These are phyloP conservation scores for Nicotiana rustica DNA, from an alignment of 305 asterid genomes.

Conservation along the genomic window DNA sequence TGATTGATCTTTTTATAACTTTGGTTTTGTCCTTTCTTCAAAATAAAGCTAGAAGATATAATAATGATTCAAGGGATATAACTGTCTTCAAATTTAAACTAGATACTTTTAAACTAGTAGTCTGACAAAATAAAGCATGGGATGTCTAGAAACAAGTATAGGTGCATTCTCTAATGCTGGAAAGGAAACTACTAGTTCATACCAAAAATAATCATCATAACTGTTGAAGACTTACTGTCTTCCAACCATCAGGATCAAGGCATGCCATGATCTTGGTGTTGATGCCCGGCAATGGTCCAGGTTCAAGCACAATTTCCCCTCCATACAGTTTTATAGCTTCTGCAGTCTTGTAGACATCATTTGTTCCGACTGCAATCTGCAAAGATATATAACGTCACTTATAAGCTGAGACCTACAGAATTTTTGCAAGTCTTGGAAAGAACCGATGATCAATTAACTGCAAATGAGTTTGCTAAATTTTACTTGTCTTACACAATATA, in stretches of 20 bases:
- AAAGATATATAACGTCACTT: conserved; percentile 34
- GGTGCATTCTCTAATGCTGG: conserved; percentile 17
- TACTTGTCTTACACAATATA: not conserved
- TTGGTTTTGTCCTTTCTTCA: not conserved
- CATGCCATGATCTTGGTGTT: conserved; percentile 60
- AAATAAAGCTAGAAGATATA: conserved; percentile 5
- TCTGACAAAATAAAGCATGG: conserved; percentile 6
- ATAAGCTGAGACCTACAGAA: conserved; percentile 18
- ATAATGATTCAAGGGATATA: not conserved
- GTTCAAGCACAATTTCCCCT: conserved; percentile 56
- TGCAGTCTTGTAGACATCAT: conserved; percentile 61
- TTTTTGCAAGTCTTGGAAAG: conserved; percentile 4
- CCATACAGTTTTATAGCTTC: conserved; percentile 52
- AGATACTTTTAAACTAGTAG: not conserved
- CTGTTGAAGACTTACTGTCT: conserved; percentile 45
- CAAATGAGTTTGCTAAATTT: not conserved
- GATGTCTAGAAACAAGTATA: conserved; percentile 23
- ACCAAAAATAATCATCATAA: conserved; percentile 16
- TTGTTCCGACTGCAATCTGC: conserved; percentile 64
- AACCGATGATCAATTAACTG: not conserved
- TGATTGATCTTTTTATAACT: not conserved
- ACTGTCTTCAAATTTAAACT: not conserved
- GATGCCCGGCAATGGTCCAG: conserved; percentile 65
- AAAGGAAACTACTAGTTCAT: not conserved
- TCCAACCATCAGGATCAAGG: conserved; percentile 71